phyloP scores from a whole-genome alignment of 306 rosid genomes.

The Lathyrus oleraceus region DNA sequence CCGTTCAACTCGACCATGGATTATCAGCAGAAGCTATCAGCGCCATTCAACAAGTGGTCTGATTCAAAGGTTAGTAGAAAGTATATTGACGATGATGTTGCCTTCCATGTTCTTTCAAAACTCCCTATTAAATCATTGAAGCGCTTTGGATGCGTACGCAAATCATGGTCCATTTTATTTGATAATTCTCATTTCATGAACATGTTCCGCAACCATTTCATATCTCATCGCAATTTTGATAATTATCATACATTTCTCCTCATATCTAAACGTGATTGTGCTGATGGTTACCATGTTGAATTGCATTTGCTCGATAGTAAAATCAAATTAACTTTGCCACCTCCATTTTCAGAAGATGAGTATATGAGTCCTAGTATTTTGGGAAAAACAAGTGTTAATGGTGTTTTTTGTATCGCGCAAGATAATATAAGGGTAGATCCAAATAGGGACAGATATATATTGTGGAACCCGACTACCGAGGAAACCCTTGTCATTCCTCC shows the following conservation, averaged over 20 bases:
- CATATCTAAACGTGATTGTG: not conserved
- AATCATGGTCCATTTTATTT: not conserved
- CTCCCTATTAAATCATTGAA: too few relatives aligned
- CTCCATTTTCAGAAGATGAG: not conserved
- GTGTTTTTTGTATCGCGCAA: not conserved
- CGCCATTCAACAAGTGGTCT: too few relatives aligned
- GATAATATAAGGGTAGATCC: rapidly evolving
- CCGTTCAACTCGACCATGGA: too few relatives aligned
- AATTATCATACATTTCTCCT: not conserved
- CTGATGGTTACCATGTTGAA: not conserved
- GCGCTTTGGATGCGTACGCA: not conserved
- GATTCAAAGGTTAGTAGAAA: too few relatives aligned
- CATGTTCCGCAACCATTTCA: not conserved
- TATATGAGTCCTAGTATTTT: not conserved
- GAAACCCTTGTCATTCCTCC: too few relatives aligned
- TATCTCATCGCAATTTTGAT: not conserved
- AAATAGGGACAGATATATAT: too few relatives aligned
- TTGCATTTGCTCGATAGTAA: not conserved
- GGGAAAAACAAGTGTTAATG: not conserved
- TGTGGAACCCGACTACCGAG: too few relatives aligned
- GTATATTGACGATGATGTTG: too few relatives aligned
- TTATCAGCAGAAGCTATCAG: too few relatives aligned
- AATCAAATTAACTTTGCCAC: not conserved
- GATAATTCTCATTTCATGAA: not conserved
- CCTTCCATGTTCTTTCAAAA: too few relatives aligned